Conservation (phyloP, 306 rosid species). For the Abrus precatorius region DNA sequence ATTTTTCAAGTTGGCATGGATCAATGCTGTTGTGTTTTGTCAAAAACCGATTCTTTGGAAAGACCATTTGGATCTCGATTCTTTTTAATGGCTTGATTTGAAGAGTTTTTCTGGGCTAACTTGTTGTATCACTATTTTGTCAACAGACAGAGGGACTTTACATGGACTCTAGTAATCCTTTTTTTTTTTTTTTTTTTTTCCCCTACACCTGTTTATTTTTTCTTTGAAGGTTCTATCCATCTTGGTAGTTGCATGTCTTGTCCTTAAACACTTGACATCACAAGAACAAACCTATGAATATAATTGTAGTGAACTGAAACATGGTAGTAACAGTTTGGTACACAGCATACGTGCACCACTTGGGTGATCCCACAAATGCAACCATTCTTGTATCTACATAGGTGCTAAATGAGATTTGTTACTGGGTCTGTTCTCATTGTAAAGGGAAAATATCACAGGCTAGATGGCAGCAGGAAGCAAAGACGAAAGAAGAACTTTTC, state of each 20-base stretch:
- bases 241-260: not conserved
- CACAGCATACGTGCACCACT: not conserved
- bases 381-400: constrained; percentile 39
- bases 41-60: not conserved
- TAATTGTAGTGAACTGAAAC: constrained; percentile 30
- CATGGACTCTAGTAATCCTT: not conserved
- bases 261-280: constrained; percentile 8
- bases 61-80: not conserved
- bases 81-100: not conserved
- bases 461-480: constrained; percentile 74
- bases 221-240: constrained; percentile 27
- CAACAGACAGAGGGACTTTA: not conserved
- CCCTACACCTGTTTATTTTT: not conserved
- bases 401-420: constrained; percentile 53
- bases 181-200: not conserved
- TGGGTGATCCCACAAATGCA: constrained; percentile 41
- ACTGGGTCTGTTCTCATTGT: constrained; percentile 63
- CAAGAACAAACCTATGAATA: not conserved
- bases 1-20: not conserved
- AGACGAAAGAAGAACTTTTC: constrained; percentile 67
- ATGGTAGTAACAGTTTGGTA: constrained; percentile 26
- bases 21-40: not conserved
- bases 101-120: not conserved
- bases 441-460: constrained; percentile 66
- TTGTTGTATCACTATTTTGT: not conserved